Evolutionary conservation across 768 basidiomycete genomes (phyloP).

Genomic region (Leccinum rimulosum): DNA sequence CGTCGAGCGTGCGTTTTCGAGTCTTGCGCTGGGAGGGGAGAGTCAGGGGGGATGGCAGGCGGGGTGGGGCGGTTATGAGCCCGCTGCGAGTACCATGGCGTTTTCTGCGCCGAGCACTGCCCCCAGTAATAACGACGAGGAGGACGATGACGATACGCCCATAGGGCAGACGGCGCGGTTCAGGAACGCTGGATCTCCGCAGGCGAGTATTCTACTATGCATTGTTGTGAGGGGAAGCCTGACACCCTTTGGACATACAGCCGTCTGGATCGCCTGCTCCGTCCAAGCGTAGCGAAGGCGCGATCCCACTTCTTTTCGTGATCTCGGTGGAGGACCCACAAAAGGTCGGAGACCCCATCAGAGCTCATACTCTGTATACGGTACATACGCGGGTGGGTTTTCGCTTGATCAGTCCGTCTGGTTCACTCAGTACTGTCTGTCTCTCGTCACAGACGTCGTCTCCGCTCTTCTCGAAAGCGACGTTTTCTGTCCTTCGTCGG

Average conservation of each 20-base stretch:
- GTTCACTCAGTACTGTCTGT: not conserved
- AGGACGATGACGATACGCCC: constrained; percentile 70
- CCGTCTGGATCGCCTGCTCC: constrained; percentile 14
- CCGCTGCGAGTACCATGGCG: constrained; percentile 12
- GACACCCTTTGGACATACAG: constrained; percentile 8
- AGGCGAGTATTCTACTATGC: constrained; percentile 7
- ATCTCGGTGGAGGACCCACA: constrained; percentile 97
- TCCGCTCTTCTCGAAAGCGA: constrained; percentile 73
- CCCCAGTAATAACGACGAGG: constrained; percentile 48
- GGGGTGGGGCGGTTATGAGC: constrained; percentile 40
- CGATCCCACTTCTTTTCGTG: constrained; percentile 67
- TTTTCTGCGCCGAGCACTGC: constrained; percentile 23
- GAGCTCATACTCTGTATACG: constrained; percentile 94
- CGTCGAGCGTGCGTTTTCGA: constrained; percentile 38
- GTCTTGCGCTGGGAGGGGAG: constrained; percentile 49
- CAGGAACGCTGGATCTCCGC: constrained; percentile 28
- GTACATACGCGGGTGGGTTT: constrained; percentile 77
- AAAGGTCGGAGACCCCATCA: constrained; percentile 93
- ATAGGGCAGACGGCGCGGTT: constrained; percentile 47
- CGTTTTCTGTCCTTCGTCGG: constrained; percentile 92
- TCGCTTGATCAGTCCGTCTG: not conserved
- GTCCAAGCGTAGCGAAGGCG: constrained; percentile 36
- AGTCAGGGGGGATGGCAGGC: constrained; percentile 51
- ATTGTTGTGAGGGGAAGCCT: not conserved
- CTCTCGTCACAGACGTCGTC: constrained; percentile 66